Conservation (phyloP, 257 asterid species). For the Echium plantagineum region DNA sequence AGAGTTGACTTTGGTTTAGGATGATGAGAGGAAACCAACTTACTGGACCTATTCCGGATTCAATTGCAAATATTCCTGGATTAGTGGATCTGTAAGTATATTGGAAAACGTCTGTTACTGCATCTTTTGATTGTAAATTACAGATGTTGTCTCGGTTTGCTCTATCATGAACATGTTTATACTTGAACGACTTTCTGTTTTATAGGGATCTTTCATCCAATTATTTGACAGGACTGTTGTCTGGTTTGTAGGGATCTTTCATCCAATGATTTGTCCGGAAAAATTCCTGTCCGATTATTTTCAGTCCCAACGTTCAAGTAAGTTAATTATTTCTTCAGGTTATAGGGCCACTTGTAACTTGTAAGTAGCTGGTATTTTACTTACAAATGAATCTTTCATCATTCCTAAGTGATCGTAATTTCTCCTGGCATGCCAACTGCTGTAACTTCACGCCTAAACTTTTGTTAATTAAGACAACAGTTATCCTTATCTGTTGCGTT, state of each 20-base stretch:
- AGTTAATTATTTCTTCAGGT: constrained; percentile 2
- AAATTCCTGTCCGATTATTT: constrained; percentile 46
- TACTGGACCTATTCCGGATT: constrained; percentile 51
- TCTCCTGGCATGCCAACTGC: too few relatives aligned
- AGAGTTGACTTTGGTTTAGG: constrained; percentile 22
- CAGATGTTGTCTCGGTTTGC: not conserved
- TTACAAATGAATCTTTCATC: too few relatives aligned
- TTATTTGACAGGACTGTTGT: constrained; percentile 40
- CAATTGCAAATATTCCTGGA: constrained; percentile 38
- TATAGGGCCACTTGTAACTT: too few relatives aligned
- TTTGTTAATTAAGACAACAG: not conserved
- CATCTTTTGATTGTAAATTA: not conserved
- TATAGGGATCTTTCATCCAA: constrained; percentile 80
- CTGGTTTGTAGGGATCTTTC: constrained; percentile 61
- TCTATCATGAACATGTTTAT: too few relatives aligned
- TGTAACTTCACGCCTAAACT: too few relatives aligned
- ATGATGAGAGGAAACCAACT: constrained; percentile 47
- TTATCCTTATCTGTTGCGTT: constrained; percentile 2
- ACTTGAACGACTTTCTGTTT: not conserved
- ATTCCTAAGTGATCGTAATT: too few relatives aligned
- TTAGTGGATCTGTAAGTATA: constrained; percentile 49
- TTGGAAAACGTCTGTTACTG: constrained; percentile 1
- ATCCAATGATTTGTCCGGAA: constrained; percentile 61
- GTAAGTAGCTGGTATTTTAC: too few relatives aligned
- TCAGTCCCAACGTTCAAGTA: constrained; percentile 61